A percentile compares a stretch with the other conserved stretches of the same genome.
These are phyloP conservation scores for Brassica carinata DNA, from an alignment of 345 rosid species.

Conservation along the genomic window DNA sequence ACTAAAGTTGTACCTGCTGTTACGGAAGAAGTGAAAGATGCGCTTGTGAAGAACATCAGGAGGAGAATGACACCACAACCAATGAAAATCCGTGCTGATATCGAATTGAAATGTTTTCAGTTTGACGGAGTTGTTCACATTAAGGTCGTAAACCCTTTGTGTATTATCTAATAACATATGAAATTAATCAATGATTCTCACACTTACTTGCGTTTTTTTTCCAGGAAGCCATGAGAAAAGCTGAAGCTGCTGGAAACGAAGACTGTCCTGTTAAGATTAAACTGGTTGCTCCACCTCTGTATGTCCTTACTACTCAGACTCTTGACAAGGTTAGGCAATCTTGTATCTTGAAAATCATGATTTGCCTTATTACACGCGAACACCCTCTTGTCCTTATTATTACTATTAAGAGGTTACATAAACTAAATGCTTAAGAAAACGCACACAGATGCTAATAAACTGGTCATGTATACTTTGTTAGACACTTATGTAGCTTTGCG, in stretches of 20 bases:
- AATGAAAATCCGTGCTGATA: constrained; percentile 88
- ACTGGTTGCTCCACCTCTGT: constrained; percentile 94
- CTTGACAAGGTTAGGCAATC: constrained; percentile 78
- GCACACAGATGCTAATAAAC: background rate
- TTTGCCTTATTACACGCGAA: background rate
- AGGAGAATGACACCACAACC: constrained; percentile 99
- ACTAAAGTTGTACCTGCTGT: constrained; percentile 84
- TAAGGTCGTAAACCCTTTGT: constrained; percentile 50
- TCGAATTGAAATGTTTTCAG: constrained; percentile 98
- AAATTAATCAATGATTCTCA: background rate
- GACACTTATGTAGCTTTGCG: background rate
- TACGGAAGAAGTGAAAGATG: constrained; percentile 83
- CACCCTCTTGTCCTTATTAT: no score
- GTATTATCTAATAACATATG: background rate
- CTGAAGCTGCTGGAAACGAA: constrained; percentile 89
- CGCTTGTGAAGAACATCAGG: constrained; percentile 79
- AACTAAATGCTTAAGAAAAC: background rate
- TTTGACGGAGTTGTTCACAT: constrained; percentile 98
- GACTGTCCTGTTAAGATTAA: constrained; percentile 98
- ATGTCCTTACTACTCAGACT: constrained; percentile 96
- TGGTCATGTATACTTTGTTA: background rate
- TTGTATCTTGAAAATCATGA: background rate
- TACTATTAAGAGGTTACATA: background rate
- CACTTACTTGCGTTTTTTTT: constrained; percentile 13
- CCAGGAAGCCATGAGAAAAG: constrained; percentile 94